Evolutionary conservation across 2,329 filamentous ascomycete genomes (phyloP).

Genomic region (Pyrenochaeta sp.): DNA sequence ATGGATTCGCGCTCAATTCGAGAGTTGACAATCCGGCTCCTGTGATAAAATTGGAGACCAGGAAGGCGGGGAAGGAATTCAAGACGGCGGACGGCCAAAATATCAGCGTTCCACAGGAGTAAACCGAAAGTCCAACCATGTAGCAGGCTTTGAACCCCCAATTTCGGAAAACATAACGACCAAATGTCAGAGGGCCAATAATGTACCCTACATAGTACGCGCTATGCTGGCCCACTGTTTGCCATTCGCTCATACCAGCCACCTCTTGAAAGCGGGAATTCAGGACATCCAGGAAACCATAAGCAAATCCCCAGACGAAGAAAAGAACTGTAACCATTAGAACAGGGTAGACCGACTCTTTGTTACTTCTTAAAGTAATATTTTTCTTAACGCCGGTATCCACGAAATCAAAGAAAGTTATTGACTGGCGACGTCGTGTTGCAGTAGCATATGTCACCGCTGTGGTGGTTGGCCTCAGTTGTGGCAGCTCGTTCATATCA

Average conservation of each 20-base stretch:
- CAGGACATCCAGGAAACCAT: constrained; percentile 82
- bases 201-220: constrained; percentile 77
- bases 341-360: constrained; percentile 75
- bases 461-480: constrained; percentile 48
- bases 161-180: constrained; percentile 62
- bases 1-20: constrained; percentile 68
- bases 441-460: constrained; percentile 35
- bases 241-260: constrained; percentile 65
- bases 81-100: constrained; percentile 72
- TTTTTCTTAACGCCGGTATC: constrained; percentile 72
- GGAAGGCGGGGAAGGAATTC: constrained; percentile 66
- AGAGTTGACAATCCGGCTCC: constrained; percentile 66
- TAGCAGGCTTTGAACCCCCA: constrained; percentile 71
- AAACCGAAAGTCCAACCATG: constrained; percentile 67
- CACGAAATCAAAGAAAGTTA: constrained; percentile 78
- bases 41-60: constrained; percentile 69
- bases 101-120: constrained; percentile 66
- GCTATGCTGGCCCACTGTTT: constrained; percentile 72
- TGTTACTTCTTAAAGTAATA: constrained; percentile 69
- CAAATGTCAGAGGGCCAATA: constrained; percentile 72
- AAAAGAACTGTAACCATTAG: constrained; percentile 81
- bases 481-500: constrained; percentile 48
- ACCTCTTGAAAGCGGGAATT: constrained; percentile 74
- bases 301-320: constrained; percentile 89
- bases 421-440: constrained; percentile 31